These are phyloP conservation scores for Atalantia buxifolia DNA, from an alignment of 345 rosid genomes.

Conservation along the genomic window DNA sequence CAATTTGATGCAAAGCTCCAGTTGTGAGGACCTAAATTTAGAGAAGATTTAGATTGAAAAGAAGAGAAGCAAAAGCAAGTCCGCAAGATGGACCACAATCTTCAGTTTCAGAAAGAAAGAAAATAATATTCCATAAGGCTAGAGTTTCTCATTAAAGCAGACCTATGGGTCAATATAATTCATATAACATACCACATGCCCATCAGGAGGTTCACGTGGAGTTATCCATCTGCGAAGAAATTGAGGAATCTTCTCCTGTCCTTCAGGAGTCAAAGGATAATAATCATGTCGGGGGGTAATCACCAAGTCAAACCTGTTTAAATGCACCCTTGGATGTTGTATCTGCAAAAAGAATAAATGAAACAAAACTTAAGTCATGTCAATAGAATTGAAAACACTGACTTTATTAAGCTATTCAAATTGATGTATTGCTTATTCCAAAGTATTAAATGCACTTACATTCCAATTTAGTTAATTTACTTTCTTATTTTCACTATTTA, in stretches of 20 bases:
- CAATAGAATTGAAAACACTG: background rate
- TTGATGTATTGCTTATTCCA: background rate
- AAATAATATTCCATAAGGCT: constrained; percentile 2
- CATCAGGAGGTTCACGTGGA: constrained; percentile 74
- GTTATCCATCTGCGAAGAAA: constrained; percentile 79
- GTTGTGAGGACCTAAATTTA: constrained; percentile 68
- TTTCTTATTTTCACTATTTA: background rate
- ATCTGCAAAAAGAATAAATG: constrained; percentile 44
- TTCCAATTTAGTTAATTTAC: background rate
- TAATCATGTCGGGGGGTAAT: constrained; percentile 90
- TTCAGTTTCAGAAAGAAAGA: background rate
- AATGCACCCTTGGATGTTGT: constrained; percentile 86
- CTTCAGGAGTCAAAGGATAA: constrained; percentile 82
- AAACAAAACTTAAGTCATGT: background rate
- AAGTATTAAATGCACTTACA: background rate
- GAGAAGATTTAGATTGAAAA: background rate
- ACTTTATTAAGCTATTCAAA: background rate
- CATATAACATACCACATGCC: constrained; percentile 57
- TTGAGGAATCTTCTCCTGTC: constrained; percentile 70
- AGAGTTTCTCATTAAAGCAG: constrained; percentile 4
- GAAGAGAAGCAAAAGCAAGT: background rate
- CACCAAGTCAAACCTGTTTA: constrained; percentile 92
- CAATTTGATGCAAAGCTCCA: constrained; percentile 92
- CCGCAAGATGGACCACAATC: background rate
- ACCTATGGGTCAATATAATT: background rate